Evolutionary conservation across 2,329 filamentous ascomycete species (phyloP), one percentile per base, ranked within the genome.

Genomic region (Catunica adiposa): DNA sequence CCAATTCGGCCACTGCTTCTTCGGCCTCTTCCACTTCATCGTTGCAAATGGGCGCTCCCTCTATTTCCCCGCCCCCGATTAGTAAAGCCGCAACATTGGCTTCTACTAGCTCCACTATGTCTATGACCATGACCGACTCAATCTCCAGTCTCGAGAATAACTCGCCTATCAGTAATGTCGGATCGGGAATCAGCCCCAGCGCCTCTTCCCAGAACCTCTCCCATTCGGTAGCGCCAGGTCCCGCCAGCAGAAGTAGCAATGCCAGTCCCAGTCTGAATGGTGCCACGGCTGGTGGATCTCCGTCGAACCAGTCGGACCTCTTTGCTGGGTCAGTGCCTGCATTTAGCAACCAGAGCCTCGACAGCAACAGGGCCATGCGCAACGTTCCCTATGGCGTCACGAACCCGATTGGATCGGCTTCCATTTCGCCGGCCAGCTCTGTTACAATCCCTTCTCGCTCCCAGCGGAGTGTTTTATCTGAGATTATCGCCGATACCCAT

Each of bases 401-500:
- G 14, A 52, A 52, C 31, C 50, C 50, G n/a, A 52, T 52, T 38
- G 50, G 50, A 4, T 52, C 50, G n/a, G 34, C 34, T 3, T 29
- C 50, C 5, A 23, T 34, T 11, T 34, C 29, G 11, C 29, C 29
- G 29, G 29, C 29, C 29, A 34, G 29, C 29, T 34, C 29, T 34
- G 11, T 34, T 11, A 34, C 50, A 14, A 38, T 29, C 38, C 15
- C 22, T 20, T 26, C 44, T 23, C 44, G 51, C 17, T 14, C 44
- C 26, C 23, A n/a, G 23, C 44, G 44, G 5, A 48, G 44, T 23
- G 51, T 46, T 22, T 38, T 56, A 3, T 56, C 55, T n/a, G 55
- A 51, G 6, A 56, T 56, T 42, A 56, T 56, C 23, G 55, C 55
- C 23, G 55, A 56, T 48, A 52, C 55, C 15, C 46, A 46, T 31